These are phyloP conservation scores for Passalora sequoiae DNA, from an alignment of 2,329 filamentous ascomycete species.

Conservation along the genomic window DNA sequence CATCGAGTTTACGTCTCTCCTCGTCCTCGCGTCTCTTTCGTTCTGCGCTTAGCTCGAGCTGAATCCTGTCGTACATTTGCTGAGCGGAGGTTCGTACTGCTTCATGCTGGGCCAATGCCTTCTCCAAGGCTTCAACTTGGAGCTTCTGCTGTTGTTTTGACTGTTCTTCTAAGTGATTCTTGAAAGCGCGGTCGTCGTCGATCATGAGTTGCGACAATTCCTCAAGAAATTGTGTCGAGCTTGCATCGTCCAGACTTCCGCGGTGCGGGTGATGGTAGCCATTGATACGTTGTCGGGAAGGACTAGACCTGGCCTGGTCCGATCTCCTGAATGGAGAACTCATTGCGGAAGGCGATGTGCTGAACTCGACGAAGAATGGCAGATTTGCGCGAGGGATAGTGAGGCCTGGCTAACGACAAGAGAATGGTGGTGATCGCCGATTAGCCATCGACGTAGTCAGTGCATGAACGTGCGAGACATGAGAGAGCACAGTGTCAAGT, in stretches of 20 bases:
- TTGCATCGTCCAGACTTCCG: constrained; percentile 5
- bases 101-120: constrained; percentile 17
- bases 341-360: constrained; percentile 14
- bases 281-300: constrained; percentile 11
- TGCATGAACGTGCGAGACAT: too few relatives aligned
- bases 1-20: constrained; percentile 12
- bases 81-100: constrained; percentile 16
- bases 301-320: constrained; percentile 14
- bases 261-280: constrained; percentile 4
- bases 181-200: constrained; percentile 17
- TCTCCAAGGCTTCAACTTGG: constrained; percentile 19
- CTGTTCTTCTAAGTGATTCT: constrained; percentile 17
- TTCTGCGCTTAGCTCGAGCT: constrained; percentile 15
- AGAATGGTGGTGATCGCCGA: too few relatives aligned
- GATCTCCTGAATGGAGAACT: constrained; percentile 14
- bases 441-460: too few relatives aligned
- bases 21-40: constrained; percentile 13
- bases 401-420: too few relatives aligned
- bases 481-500: too few relatives aligned
- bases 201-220: constrained; percentile 16
- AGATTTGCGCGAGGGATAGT: too few relatives aligned
- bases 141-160: constrained; percentile 15
- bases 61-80: constrained; percentile 13
- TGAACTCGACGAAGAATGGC: too few relatives aligned
- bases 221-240: constrained; percentile 12